A percentile compares a stretch with the other conserved stretches of the same genome.
phyloP scores from a whole-genome alignment of 805 yeast genomes.

The Cyberlindnera subsufficiens region DNA sequence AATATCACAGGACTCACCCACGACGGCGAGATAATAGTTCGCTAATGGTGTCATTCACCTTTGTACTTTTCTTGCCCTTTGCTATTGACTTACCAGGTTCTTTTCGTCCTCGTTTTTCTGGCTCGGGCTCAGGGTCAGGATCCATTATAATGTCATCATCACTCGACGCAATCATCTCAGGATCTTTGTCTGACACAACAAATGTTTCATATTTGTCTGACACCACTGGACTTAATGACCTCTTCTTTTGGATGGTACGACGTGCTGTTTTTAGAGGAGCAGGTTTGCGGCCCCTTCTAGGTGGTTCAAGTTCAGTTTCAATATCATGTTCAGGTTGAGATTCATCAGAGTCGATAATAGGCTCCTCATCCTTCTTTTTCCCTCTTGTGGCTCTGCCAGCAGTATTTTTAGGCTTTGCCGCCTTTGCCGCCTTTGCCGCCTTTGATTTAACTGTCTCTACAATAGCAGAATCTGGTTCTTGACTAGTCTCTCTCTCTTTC shows the following conservation, averaged over 20 bases:
- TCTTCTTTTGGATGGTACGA: neutral
- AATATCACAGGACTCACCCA: neutral
- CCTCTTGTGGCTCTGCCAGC: neutral
- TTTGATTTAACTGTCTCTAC: neutral
- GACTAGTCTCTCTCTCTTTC: slow-evolving; percentile 20
- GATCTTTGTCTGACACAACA: neutral
- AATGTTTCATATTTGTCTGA: neutral
- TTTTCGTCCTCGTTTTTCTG: neutral
- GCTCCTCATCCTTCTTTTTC: neutral
- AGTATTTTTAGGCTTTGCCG: neutral
- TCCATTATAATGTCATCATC: neutral
- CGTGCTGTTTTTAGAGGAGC: neutral
- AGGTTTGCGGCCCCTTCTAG: neutral
- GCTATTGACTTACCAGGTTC: neutral
- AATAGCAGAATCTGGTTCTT: neutral
- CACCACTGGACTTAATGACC: neutral
- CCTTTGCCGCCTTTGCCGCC: neutral
- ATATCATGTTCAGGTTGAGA: too few species aligned
- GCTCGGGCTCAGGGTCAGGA: neutral
- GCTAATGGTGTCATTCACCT: neutral
- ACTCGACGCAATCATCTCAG: neutral
- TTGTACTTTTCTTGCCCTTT: neutral
- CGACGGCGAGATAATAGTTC: neutral
- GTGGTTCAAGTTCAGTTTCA: neutral
- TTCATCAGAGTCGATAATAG: neutral